A percentile compares a stretch with the other conserved stretches of the same genome.
Conservation (phyloP, 2,329 filamentous ascomycete genomes). For the Ophiosphaerella korrae region DNA sequence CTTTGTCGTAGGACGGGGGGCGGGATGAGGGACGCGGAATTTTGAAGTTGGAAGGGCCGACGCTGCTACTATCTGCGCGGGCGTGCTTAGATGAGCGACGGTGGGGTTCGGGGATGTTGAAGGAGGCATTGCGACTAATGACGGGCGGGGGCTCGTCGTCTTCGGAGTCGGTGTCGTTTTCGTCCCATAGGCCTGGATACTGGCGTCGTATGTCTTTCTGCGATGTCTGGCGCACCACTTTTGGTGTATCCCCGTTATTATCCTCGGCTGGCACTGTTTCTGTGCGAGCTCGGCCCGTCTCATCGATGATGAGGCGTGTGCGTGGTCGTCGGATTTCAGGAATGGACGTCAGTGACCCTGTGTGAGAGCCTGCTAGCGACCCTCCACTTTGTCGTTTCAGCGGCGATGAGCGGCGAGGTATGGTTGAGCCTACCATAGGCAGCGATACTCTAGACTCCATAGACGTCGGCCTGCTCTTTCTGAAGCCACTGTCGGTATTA, state of each 20-base stretch:
- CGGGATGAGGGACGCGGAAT: slow-evolving; percentile 39
- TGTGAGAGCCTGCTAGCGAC: slow-evolving; percentile 29
- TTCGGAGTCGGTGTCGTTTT: slow-evolving; percentile 47
- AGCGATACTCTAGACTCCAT: slow-evolving; percentile 37
- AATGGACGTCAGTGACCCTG: slow-evolving; percentile 51
- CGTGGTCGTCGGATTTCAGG: slow-evolving; percentile 51
- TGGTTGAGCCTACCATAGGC: slow-evolving; percentile 29
- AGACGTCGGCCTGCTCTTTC: slow-evolving; percentile 33
- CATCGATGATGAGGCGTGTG: slow-evolving; percentile 55
- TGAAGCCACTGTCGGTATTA: slow-evolving; percentile 52
- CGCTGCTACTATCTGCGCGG: slow-evolving; percentile 35
- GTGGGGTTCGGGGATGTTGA: slow-evolving; percentile 37
- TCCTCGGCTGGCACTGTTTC: slow-evolving; percentile 49
- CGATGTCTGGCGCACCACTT: slow-evolving; percentile 24
- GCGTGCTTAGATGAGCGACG: slow-evolving; percentile 45
- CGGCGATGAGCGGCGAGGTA: slow-evolving; percentile 53
- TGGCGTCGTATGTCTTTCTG: slow-evolving; percentile 39
- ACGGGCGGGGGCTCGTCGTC: slow-evolving; percentile 38
- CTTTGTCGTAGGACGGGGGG: slow-evolving; percentile 39
- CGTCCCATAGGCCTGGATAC: slow-evolving; percentile 53
- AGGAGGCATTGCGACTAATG: slow-evolving; percentile 45
- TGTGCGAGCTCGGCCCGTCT: slow-evolving; percentile 54
- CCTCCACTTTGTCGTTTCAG: slow-evolving; percentile 52
- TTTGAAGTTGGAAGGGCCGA: slow-evolving; percentile 39
- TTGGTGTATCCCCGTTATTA: slow-evolving; percentile 41